Conservation (phyloP, 306 rosid species). For the Citrullus amarus region DNA sequence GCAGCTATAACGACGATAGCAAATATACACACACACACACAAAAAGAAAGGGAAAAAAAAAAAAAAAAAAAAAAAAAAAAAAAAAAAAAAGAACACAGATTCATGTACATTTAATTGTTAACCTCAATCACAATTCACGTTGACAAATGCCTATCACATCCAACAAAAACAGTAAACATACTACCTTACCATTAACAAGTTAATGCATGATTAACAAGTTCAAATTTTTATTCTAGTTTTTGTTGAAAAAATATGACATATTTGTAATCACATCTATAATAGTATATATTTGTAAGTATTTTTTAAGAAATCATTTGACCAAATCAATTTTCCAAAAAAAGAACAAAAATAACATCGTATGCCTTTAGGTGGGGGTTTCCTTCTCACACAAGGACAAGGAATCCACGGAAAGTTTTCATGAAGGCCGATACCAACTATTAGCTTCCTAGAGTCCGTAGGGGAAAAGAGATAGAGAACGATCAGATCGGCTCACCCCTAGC, state of each 20-base stretch:
- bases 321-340: background rate
- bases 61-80: too few relatives aligned
- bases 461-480: background rate
- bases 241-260: background rate
- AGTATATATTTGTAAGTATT: background rate
- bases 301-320: background rate
- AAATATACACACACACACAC: background rate
- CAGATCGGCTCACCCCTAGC: background rate
- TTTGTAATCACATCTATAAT: background rate
- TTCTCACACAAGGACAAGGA: background rate
- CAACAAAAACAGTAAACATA: background rate
- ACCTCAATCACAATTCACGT: background rate
- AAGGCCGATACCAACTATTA: background rate
- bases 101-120: background rate
- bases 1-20: background rate
- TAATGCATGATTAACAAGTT: background rate
- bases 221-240: too few relatives aligned
- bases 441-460: too few relatives aligned
- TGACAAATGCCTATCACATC: background rate
- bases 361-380: background rate
- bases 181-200: background rate
- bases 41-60: too few relatives aligned
- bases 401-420: background rate
- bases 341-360: background rate
- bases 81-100: background rate